A percentile compares a stretch with the other conserved stretches of the same genome.
Evolutionary conservation across 2,329 filamentous ascomycete species (phyloP).

Genomic region (Fusarium sp.): DNA sequence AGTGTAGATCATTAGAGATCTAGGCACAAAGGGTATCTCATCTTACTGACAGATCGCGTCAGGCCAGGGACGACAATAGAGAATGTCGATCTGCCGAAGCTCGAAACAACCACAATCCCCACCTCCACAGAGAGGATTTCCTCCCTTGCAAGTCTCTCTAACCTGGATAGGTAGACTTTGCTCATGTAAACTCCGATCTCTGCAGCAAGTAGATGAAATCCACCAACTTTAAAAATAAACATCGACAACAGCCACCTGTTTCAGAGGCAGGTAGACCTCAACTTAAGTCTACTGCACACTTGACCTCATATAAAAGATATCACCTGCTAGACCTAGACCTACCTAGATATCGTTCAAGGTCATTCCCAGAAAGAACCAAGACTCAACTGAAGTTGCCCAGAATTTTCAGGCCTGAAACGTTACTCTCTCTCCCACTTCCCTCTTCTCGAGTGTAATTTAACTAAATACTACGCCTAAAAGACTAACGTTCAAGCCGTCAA

Average conservation of each 20-base stretch:
- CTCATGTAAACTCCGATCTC: background rate
- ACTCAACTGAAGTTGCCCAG: conserved; percentile 1
- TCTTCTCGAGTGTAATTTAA: conserved; percentile 9
- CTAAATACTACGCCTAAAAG: conserved; percentile 23
- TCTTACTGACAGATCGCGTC: background rate
- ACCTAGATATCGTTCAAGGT: conserved; percentile 1
- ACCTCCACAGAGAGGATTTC: background rate
- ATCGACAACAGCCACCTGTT: background rate
- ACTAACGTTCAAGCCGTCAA: background rate
- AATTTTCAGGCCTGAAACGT: conserved; percentile 23
- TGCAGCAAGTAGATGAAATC: background rate
- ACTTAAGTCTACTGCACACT: background rate
- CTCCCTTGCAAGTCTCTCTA: background rate
- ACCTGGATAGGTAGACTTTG: background rate
- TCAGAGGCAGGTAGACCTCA: background rate
- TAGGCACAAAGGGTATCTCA: background rate
- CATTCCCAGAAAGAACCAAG: background rate
- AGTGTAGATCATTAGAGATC: background rate
- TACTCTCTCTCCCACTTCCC: background rate
- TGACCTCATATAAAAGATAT: background rate
- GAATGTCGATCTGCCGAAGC: conserved; percentile 32
- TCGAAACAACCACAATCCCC: conserved; percentile 10
- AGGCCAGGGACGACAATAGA: background rate
- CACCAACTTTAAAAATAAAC: background rate
- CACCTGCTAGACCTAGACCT: background rate